These are phyloP conservation scores for Candolleomyces aberdarensis DNA, from an alignment of 768 basidiomycete genomes.

Conservation along the genomic window DNA sequence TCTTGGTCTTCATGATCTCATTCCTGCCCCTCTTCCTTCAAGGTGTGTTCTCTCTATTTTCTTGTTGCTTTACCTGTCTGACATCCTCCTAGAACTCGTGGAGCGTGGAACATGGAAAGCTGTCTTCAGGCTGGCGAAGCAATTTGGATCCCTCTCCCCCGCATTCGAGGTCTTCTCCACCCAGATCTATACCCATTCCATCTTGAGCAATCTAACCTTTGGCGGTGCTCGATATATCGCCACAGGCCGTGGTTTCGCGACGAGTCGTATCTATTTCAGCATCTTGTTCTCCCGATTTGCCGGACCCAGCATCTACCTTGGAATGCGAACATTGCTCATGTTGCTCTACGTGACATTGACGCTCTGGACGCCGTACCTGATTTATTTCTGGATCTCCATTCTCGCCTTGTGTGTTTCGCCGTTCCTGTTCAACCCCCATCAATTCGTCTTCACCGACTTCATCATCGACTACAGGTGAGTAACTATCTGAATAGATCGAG, in stretches of 20 bases:
- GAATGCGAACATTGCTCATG: constrained; percentile 89
- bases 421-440: constrained; percentile 99
- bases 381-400: constrained; percentile 98
- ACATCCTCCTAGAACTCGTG: constrained; percentile 66
- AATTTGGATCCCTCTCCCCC: constrained; percentile 91
- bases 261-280: constrained; percentile 90
- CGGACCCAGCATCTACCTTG: constrained; percentile 96
- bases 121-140: constrained; percentile 86
- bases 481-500: neutral
- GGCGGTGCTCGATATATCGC: constrained; percentile 99
- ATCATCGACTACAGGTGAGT: constrained; percentile 89
- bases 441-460: constrained; percentile 96
- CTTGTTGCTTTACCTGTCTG: neutral
- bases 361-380: constrained; percentile 87
- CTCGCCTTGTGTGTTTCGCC: constrained; percentile 90
- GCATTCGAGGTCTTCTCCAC: constrained; percentile 98
- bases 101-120: constrained; percentile 95
- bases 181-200: constrained; percentile 97
- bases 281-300: constrained; percentile 98
- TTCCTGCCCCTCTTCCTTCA: constrained; percentile 94
- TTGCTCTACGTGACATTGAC: constrained; percentile 92
- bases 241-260: constrained; percentile 98
- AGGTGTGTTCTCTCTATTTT: constrained; percentile 46
- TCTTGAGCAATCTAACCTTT: constrained; percentile 93
- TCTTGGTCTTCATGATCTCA: constrained; percentile 97